Conservation (phyloP, 2,329 filamentous ascomycete species). For the Fusarium multiceps region DNA sequence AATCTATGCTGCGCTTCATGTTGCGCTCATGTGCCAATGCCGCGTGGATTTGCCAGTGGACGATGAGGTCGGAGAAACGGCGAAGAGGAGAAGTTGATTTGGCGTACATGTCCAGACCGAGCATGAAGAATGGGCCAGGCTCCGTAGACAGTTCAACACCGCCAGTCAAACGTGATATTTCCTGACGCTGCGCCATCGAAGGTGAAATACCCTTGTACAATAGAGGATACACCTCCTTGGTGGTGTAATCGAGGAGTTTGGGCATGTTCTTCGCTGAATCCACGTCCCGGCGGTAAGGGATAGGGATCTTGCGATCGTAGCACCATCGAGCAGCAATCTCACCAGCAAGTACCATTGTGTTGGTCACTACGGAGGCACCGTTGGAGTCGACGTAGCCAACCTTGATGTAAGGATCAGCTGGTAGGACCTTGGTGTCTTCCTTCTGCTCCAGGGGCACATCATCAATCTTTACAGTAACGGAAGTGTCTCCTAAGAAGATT, state of each 20-base stretch:
- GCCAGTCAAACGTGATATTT: constrained; percentile 55
- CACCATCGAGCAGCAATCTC: constrained; percentile 72
- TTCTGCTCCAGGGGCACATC: constrained; percentile 39
- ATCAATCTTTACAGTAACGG: constrained; percentile 58
- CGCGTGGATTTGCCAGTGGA: constrained; percentile 75
- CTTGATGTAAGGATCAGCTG: constrained; percentile 64
- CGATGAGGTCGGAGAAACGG: constrained; percentile 70
- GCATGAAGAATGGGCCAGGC: constrained; percentile 65
- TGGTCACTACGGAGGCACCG: constrained; percentile 52
- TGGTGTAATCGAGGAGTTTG: constrained; percentile 53
- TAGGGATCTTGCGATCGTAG: constrained; percentile 64
- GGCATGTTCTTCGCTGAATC: constrained; percentile 53
- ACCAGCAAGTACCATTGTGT: constrained; percentile 70
- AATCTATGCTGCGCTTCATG: constrained; percentile 42
- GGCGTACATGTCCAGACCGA: constrained; percentile 70
- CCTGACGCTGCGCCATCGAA: constrained; percentile 47
- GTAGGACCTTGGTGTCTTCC: constrained; percentile 42
- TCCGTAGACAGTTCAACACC: constrained; percentile 62
- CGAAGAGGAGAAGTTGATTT: constrained; percentile 75
- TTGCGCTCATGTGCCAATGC: constrained; percentile 62
- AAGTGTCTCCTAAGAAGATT: constrained; percentile 57
- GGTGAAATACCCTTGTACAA: constrained; percentile 49
- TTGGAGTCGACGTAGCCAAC: constrained; percentile 48
- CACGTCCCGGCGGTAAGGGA: constrained; percentile 67
- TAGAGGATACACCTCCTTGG: constrained; percentile 50